phyloP scores from a whole-genome alignment of 768 basidiomycete genomes.

The Dacryopinax primogenitus region DNA sequence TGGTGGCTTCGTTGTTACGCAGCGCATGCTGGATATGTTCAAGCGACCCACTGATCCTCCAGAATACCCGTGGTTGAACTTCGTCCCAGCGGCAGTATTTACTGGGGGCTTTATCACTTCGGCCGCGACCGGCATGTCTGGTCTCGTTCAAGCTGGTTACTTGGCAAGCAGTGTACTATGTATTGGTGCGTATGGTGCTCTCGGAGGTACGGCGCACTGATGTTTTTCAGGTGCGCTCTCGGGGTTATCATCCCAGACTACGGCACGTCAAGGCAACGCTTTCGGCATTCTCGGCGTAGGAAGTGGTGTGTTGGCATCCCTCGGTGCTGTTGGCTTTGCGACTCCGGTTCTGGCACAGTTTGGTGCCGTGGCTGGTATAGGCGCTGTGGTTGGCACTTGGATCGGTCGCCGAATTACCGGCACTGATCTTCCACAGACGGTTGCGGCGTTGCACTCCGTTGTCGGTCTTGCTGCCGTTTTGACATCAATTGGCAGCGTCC shows the following conservation, averaged over 20 bases:
- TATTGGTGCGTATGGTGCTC: conserved; percentile 40
- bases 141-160: conserved; percentile 80
- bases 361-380: conserved; percentile 60
- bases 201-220: neutral
- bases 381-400: conserved; percentile 53
- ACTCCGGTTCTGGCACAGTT: conserved; percentile 65
- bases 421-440: conserved; percentile 78
- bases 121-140: conserved; percentile 71
- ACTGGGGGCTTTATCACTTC: conserved; percentile 72
- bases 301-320: conserved; percentile 66
- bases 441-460: conserved; percentile 70
- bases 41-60: conserved; percentile 77
- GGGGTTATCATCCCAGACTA: conserved; percentile 63
- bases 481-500: conserved; percentile 70
- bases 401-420: conserved; percentile 75
- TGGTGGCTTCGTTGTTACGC: conserved; percentile 79
- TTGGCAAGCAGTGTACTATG: conserved; percentile 74
- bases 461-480: conserved; percentile 82
- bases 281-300: conserved; percentile 78
- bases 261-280: conserved; percentile 76
- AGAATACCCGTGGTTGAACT: conserved; percentile 75
- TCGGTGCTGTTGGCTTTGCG: conserved; percentile 73
- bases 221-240: conserved; percentile 52
- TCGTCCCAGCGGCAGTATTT: conserved; percentile 66
- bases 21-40: conserved; percentile 89